Conservation (phyloP, 768 basidiomycete species). For the Amanita phalloides region DNA sequence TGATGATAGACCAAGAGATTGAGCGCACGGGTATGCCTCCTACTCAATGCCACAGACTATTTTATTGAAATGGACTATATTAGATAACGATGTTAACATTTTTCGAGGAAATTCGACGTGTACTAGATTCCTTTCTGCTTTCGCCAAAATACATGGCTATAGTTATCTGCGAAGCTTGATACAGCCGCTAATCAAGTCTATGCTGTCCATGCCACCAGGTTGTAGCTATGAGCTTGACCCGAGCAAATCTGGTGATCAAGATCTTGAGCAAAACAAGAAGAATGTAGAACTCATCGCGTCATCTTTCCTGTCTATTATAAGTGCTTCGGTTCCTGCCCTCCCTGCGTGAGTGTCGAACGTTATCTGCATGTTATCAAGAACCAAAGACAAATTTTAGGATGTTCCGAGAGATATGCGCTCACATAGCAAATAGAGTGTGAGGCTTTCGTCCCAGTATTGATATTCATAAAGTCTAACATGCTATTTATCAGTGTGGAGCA, state of each 20-base stretch:
- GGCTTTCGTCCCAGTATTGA: neutral
- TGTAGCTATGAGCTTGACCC: conserved; percentile 77
- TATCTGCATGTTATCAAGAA: neutral
- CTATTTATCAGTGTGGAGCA: conserved; percentile 34
- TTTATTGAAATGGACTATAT: conserved; percentile 2
- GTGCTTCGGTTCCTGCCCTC: conserved; percentile 54
- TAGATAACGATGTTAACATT: conserved; percentile 71
- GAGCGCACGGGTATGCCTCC: conserved; percentile 49
- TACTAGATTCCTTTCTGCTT: conserved; percentile 77
- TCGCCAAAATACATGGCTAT: conserved; percentile 86
- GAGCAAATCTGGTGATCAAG: conserved; percentile 41
- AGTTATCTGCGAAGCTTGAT: conserved; percentile 79
- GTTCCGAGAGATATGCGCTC: conserved; percentile 79
- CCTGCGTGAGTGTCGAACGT: conserved; percentile 49
- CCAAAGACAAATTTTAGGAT: conserved; percentile 35
- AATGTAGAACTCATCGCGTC: conserved; percentile 67
- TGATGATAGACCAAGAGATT: conserved; percentile 82
- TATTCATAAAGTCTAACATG: neutral
- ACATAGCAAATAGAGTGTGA: conserved; percentile 73
- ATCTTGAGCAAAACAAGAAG: conserved; percentile 54
- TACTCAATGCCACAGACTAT: neutral
- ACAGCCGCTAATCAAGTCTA: conserved; percentile 63
- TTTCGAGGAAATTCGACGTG: conserved; percentile 86
- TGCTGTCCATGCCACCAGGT: conserved; percentile 62
- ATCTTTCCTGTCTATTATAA: conserved; percentile 66